phyloP scores from a whole-genome alignment of 352 stramenopile genomes.

The Pythium sp. region DNA sequence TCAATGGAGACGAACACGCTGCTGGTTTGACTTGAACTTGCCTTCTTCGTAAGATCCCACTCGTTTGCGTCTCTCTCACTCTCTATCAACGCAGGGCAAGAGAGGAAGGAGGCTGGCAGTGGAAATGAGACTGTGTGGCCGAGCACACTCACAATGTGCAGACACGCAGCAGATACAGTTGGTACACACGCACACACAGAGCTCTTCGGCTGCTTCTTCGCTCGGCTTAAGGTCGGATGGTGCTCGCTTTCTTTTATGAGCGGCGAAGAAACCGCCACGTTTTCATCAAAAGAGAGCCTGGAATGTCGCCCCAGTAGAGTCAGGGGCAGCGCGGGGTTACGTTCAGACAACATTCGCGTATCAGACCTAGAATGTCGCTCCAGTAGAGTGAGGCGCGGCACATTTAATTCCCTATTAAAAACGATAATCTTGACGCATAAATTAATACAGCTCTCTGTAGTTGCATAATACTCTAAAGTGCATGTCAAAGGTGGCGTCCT shows the following conservation, averaged over 20 bases:
- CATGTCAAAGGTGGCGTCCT: no score
- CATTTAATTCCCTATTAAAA: no score
- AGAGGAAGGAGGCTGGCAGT: background rate
- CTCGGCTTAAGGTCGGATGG: background rate
- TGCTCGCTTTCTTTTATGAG: background rate
- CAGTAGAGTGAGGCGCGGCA: no score
- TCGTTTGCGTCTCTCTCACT: background rate
- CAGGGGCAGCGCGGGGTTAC: background rate
- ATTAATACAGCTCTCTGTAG: no score
- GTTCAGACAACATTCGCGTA: conserved; percentile 2
- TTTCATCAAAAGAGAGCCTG: background rate
- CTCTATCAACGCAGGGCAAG: background rate
- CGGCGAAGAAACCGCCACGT: conserved; percentile 4
- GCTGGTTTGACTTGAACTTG: background rate
- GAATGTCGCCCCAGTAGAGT: conserved; percentile 3
- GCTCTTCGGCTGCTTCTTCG: background rate
- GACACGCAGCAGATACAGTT: background rate
- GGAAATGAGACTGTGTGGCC: background rate
- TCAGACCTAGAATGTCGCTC: background rate
- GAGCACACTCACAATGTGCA: background rate
- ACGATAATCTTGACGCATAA: no score
- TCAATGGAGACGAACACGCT: background rate
- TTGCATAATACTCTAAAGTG: no score
- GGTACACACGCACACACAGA: background rate
- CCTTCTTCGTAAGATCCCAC: background rate